Evolutionary conservation across 2,329 filamentous ascomycete genomes (phyloP), one percentile per base, ranked within the genome.

Genomic region (Trichoderma gracile): DNA sequence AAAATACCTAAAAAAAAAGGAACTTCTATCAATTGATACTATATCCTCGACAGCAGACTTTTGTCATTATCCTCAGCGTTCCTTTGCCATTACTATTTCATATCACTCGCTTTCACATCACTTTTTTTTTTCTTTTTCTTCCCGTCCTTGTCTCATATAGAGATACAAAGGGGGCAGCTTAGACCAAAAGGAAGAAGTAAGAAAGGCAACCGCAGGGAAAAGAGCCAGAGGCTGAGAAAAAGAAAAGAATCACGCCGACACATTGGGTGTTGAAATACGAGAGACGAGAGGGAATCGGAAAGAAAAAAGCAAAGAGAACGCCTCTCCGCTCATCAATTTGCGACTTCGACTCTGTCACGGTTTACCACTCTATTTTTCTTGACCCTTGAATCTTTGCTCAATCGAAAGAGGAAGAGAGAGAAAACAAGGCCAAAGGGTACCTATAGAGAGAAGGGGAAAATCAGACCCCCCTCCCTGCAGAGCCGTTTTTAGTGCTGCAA

Each of bases 401-500:
- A 38, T 10, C 10, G 2, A 40, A 40, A 15, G 3, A n/a, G 14
- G 3, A 14, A 14, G 4, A 33, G 6, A 23, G 17, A 21, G 1
- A n/a, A 46, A 23, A 21, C 7, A 9, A 30, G 8, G 30, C 8
- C 6, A 9, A 30, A 17, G 8, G 8, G 27, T 25, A 25, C 25
- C 25, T 14, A 25, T 15, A 15, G 21, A 42, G 33, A 42, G 5
- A 50, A 19, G 9, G 19, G 25, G 50, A 40, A 50, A 7, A 38
- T 52, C 25, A 46, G 33, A 45, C 38, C 47, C 61, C 54, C 54
- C 62, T 46, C 62, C 33, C 62, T 57, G 54, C 49, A 54, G n/a
- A 45, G 38, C 49, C 43, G 38, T 30, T 53, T 60, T 61, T 61
- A 61, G 58, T 61, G 58, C 58, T 64, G 62, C 62, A 52, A 58